Conservation (phyloP, 331 rosid genomes). For the Cydonia oblonga region DNA sequence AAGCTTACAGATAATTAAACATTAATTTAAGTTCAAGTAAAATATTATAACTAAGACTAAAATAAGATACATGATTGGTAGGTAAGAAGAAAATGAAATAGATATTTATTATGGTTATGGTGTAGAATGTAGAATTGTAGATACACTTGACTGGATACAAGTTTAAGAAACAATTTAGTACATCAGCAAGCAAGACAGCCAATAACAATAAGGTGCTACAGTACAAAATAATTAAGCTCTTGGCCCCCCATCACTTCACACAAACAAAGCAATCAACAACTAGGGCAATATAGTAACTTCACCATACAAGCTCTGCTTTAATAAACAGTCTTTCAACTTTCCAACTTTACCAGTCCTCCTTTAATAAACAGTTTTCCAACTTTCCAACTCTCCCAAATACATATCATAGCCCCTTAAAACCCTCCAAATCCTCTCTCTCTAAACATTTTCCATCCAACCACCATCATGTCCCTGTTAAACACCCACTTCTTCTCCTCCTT, state of each 20-base stretch:
- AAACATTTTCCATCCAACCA: background rate
- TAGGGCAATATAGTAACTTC: slow-evolving; percentile 35
- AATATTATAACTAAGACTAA: background rate
- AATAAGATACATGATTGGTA: background rate
- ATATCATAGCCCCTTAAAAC: slow-evolving; percentile 12
- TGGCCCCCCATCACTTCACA: background rate
- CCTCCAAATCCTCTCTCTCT: background rate
- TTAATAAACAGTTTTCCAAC: slow-evolving; percentile 33
- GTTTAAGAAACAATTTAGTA: background rate
- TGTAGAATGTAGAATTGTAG: background rate
- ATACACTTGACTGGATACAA: background rate
- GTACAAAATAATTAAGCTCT: no score
- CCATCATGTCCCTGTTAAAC: slow-evolving; percentile 14
- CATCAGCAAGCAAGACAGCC: slow-evolving; percentile 27
- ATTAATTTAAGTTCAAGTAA: background rate
- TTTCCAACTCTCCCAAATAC: slow-evolving; percentile 21
- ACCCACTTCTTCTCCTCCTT: slow-evolving; percentile 4
- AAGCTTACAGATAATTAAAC: background rate
- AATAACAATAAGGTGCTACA: background rate
- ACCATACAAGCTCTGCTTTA: no score
- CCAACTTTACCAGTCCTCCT: background rate
- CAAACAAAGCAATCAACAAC: slow-evolving; percentile 22
- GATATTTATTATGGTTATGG: no score
- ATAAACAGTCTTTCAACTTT: no score
- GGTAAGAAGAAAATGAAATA: background rate